A percentile compares a stretch with the other conserved stretches of the same genome.
These are phyloP conservation scores for Holtermannia corniformis DNA, from an alignment of 768 basidiomycete genomes.

Conservation along the genomic window DNA sequence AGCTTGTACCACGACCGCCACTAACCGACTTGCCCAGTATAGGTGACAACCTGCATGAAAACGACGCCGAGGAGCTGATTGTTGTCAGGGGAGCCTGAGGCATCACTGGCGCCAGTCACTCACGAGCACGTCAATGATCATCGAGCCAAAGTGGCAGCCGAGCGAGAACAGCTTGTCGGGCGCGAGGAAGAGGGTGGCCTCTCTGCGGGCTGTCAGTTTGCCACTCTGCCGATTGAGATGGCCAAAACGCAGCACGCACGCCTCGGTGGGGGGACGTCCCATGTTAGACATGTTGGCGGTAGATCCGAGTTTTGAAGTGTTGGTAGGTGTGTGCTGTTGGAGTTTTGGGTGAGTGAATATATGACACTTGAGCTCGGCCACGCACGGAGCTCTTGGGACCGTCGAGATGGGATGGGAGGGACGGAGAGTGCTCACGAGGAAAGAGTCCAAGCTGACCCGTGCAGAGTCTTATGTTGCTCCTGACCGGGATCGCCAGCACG, in stretches of 20 bases:
- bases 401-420: too few species aligned
- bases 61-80: background rate
- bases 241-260: background rate
- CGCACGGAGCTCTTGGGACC: too few species aligned
- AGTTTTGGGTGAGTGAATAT: too few species aligned
- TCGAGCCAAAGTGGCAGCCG: background rate
- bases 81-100: too few species aligned
- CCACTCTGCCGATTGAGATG: background rate
- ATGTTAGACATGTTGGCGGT: background rate
- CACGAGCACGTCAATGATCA: background rate
- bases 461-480: too few species aligned
- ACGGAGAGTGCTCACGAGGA: background rate
- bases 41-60: background rate
- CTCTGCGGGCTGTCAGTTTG: background rate
- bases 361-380: too few species aligned
- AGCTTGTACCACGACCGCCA: background rate
- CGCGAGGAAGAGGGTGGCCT: background rate
- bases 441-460: too few species aligned
- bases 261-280: background rate
- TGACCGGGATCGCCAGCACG: too few species aligned
- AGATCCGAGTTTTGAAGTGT: background rate
- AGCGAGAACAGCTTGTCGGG: background rate
- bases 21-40: background rate
- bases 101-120: too few species aligned
- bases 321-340: background rate